These are phyloP conservation scores for Cylindrotheca closterium DNA, from an alignment of 108 stramenopile genomes.

Conservation along the genomic window DNA sequence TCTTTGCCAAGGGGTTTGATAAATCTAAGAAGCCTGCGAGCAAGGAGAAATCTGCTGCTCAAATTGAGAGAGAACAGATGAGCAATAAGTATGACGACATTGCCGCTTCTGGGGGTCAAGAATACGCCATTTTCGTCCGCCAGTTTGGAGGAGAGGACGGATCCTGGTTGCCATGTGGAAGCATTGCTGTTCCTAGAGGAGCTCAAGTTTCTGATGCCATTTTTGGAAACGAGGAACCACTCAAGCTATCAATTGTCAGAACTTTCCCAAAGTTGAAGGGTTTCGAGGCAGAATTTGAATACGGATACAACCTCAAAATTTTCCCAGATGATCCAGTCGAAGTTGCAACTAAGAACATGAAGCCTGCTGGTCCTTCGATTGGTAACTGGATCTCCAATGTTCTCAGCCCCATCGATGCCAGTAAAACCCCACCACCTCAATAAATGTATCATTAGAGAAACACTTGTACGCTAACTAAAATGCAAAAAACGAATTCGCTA, in stretches of 20 bases:
- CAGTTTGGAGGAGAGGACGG: slow-evolving; percentile 80
- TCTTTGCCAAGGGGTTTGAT: slow-evolving; percentile 68
- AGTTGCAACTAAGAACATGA: slow-evolving; percentile 58
- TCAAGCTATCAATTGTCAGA: slow-evolving; percentile 63
- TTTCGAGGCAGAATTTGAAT: slow-evolving; percentile 78
- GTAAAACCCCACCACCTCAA: slow-evolving; percentile 15
- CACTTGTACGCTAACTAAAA: too few relatives aligned
- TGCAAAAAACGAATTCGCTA: background rate
- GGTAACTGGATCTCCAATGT: slow-evolving; percentile 85
- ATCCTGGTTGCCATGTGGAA: slow-evolving; percentile 80
- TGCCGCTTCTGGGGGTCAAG: slow-evolving; percentile 76
- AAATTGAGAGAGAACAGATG: slow-evolving; percentile 65
- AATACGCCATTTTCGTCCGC: slow-evolving; percentile 82
- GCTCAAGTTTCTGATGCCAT: slow-evolving; percentile 82
- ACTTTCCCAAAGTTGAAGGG: slow-evolving; percentile 73
- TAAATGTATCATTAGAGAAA: background rate
- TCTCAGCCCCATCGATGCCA: slow-evolving; percentile 72
- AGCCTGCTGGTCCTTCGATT: slow-evolving; percentile 49
- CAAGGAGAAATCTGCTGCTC: slow-evolving; percentile 60
- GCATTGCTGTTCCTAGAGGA: slow-evolving; percentile 77
- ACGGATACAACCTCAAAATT: slow-evolving; percentile 85
- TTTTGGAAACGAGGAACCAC: slow-evolving; percentile 69
- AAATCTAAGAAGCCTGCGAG: slow-evolving; percentile 25
- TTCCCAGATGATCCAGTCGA: slow-evolving; percentile 88
- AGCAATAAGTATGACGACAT: slow-evolving; percentile 78